A percentile compares a stretch with the other conserved stretches of the same genome.
Evolutionary conservation across 1,284 basidiomycete genomes (phyloP).

Genomic region (Veloboletus limbatus): DNA sequence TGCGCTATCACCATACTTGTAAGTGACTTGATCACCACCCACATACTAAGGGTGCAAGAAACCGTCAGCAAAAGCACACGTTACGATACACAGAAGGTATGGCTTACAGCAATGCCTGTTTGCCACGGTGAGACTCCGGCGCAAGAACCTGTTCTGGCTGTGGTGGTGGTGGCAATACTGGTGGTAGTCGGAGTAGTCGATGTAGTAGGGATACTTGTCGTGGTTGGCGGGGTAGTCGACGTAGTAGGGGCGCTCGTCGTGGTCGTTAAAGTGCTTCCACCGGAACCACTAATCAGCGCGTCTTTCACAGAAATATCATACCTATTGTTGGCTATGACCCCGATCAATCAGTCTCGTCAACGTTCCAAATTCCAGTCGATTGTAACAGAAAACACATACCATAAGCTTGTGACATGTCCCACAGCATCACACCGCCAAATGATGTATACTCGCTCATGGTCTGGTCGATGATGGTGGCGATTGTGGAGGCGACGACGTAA

Average conservation of each 20-base stretch:
- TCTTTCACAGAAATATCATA: conserved; percentile 25
- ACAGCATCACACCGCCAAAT: conserved; percentile 69
- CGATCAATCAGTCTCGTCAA: not conserved
- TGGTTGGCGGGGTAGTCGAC: conserved; percentile 25
- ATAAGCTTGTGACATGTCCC: conserved; percentile 63
- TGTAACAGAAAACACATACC: conserved; percentile 28
- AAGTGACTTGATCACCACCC: conserved; percentile 22
- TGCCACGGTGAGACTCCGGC: conserved; percentile 48
- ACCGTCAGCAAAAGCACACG: conserved; percentile 3
- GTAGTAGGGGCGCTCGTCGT: conserved; percentile 15
- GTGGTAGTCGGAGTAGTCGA: conserved; percentile 30
- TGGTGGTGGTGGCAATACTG: conserved; percentile 14
- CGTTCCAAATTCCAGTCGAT: not conserved
- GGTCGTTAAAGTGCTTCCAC: conserved; percentile 4
- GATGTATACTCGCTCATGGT: conserved; percentile 53
- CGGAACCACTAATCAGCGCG: conserved; percentile 17
- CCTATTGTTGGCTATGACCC: conserved; percentile 21
- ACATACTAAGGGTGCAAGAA: conserved; percentile 11
- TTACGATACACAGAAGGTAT: not conserved
- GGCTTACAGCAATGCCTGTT: conserved; percentile 42
- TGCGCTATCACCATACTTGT: conserved; percentile 8
- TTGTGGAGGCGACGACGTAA: conserved; percentile 47
- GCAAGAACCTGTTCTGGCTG: conserved; percentile 37
- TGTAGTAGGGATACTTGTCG: not conserved
- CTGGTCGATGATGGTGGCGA: conserved; percentile 44